Evolutionary conservation across 768 basidiomycete species (phyloP).

Genomic region (Porpolomopsis calyptriformis): DNA sequence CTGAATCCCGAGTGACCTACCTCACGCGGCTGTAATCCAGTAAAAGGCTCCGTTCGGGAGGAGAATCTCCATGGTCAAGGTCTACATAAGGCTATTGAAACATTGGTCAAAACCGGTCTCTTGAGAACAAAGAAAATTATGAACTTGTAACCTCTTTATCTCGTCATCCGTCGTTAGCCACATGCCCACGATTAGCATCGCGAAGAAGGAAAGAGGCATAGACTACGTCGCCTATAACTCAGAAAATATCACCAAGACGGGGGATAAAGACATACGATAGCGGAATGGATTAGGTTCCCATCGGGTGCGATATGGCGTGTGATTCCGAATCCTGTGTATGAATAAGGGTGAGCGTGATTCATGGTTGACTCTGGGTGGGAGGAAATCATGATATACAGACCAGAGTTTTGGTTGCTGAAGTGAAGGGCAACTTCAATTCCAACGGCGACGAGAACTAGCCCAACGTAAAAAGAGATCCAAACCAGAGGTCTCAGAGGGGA

Average conservation of each 20-base stretch:
- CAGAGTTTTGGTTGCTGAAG: conserved; percentile 19
- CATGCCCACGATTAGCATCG: not conserved
- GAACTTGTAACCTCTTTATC: conserved; percentile 4
- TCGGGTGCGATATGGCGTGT: not conserved
- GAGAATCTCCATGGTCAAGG: not conserved
- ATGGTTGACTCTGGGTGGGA: too few species aligned
- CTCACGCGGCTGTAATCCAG: conserved; percentile 3
- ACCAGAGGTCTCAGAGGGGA: conserved; percentile 19
- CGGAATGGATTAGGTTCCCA: not conserved
- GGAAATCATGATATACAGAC: conserved; percentile 12
- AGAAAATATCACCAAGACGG: not conserved
- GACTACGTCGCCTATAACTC: not conserved
- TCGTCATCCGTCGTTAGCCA: not conserved
- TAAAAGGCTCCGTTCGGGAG: not conserved
- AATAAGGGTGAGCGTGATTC: not conserved
- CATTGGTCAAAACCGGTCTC: not conserved
- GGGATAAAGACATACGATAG: not conserved
- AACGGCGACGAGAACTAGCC: conserved; percentile 19
- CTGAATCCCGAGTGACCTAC: not conserved
- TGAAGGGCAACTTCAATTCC: conserved; percentile 23
- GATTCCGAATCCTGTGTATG: not conserved
- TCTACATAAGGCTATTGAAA: conserved; percentile 2
- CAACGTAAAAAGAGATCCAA: conserved; percentile 17
- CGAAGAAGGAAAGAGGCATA: conserved; percentile 5
- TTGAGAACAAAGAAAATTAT: not conserved